Evolutionary conservation across 1,284 basidiomycete genomes (phyloP), one percentile per base, ranked within the genome.

Genomic region (Leucoagaricus sp.): DNA sequence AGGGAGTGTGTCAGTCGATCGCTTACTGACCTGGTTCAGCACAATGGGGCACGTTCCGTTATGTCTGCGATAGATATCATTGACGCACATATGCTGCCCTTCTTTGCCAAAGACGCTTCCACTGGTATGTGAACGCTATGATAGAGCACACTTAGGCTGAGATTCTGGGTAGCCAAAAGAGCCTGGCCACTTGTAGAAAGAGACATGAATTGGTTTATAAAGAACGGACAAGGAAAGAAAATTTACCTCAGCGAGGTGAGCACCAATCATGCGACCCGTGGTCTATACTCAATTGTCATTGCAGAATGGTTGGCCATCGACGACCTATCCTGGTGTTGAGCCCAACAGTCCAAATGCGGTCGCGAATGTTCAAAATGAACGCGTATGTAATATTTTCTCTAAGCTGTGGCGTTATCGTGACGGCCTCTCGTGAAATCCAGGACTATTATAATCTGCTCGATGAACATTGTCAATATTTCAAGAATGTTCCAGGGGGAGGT

Each of bases 261-360:
- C 33, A 21, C 3, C 17, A 33, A 17, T 49, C 9, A 21, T 23
- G 33, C 17, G n/a, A 19, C 33, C n/a, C 19, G 19, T 19, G 12
- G n/a, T 34, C 44, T 29, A 3, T 9, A 21, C 17, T 19, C 34
- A 34, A 34, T 12, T 19, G 13, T 3, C n/a, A 26, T 13, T 19
- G 13, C 17, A 89, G 87, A 89, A 88, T 64, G 87, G 87, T 40
- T 89, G 87, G 87, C 87, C 87, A 1, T 87, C 86, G 0, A 72
- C 72, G 45, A 84, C 82, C 0, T 88, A 79, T 17, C 46, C 67
- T 0, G 74, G 81, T 12, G 85, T 89, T 5, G 74, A 86, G 60
- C 80, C 87, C 3, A 89, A 88, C 65, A 79, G 75, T 57, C 69
- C 72, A 0, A 66, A 66, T 31, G 86, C 87, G 9, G 76, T 85